Evolutionary conservation across 495 filamentous ascomycete genomes (phyloP), one percentile per base, ranked within the genome.

Genomic region (Trichoderma virens): DNA sequence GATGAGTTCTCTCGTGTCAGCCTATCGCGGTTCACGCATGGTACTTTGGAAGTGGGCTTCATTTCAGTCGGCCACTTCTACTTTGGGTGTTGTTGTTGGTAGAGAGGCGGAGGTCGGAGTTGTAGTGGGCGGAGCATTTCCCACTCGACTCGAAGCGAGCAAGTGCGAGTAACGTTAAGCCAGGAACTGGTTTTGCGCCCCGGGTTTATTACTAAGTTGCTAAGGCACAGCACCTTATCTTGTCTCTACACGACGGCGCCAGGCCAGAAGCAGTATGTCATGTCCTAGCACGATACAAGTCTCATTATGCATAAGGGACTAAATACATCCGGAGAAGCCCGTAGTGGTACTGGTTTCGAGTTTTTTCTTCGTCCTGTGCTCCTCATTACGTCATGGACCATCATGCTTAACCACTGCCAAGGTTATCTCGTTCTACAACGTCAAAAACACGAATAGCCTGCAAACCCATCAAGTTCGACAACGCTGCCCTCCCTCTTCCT

Each of bases 61-160:
- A 56, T 56, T 56, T 30, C 13, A 56, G 51, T 30, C 51, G 51
- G 51, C 51, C 51, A 56, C 51, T 56, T 56, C 51, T 23, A 30
- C 25, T 56, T 56, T 56, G 27, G 51, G 51, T 8, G 18, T 25
- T 47, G 43, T 7, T 47, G 32, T 35, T 35, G 32, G 32, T 35
- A 5, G 32, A 47, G 43, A 2, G n/a, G 43, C 43, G 43, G 43
- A 47, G 43, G 18, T 20, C 43, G 43, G 43, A 47, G 43, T n/a
- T n/a, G n/a, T n/a, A n/a, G n/a, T 7, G 18, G 43, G 43, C 43
- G 43, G 43, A 47, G 43, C 18, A 45, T 35, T 11, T 35, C n/a
- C n/a, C n/a, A 23, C 3, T 47, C 6, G n/a, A 8, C 18, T 47
- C 8, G 43, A 47, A 47, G 16, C 43, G 43, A 47, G 16, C 18